phyloP scores from a whole-genome alignment of 2,329 filamentous ascomycete species.

The Trichophyton rubrum region DNA sequence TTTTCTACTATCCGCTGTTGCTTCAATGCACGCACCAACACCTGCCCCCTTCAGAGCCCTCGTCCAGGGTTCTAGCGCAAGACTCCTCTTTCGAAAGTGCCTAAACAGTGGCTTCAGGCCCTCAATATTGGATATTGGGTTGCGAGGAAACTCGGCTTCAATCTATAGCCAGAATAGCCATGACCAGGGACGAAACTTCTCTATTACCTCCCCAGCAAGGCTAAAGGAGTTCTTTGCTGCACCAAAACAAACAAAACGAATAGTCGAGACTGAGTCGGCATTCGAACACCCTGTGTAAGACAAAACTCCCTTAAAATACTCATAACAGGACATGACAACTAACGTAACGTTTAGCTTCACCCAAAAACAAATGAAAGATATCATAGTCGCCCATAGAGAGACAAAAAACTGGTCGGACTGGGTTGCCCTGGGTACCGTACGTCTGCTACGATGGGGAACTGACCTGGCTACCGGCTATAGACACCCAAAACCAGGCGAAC shows the following conservation, averaged over 20 bases:
- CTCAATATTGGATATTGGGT: constrained; percentile 4
- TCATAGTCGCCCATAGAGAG: constrained; percentile 65
- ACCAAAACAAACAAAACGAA: constrained; percentile 46
- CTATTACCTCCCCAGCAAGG: constrained; percentile 24
- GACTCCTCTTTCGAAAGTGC: constrained; percentile 11
- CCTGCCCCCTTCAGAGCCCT: constrained; percentile 7
- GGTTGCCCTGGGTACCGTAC: constrained; percentile 64
- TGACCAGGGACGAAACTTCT: constrained; percentile 22
- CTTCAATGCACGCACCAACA: constrained; percentile 5
- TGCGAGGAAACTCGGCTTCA: constrained; percentile 4
- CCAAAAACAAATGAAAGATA: constrained; percentile 60
- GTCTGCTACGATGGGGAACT: constrained; percentile 64
- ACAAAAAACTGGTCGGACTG: constrained; percentile 63
- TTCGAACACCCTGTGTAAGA: constrained; percentile 54
- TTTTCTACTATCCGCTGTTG: background rate
- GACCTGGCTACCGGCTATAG: constrained; percentile 71
- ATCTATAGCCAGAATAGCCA: background rate
- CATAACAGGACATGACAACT: background rate
- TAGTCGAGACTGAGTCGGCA: constrained; percentile 50
- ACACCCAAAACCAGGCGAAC: constrained; percentile 47
- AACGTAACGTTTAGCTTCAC: constrained; percentile 43
- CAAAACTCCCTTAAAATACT: background rate
- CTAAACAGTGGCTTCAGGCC: constrained; percentile 4
- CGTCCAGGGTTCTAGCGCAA: constrained; percentile 8
- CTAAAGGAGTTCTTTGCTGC: constrained; percentile 47